phyloP scores from a whole-genome alignment of 768 basidiomycete species.

The Cantharellus cinnabarinus region DNA sequence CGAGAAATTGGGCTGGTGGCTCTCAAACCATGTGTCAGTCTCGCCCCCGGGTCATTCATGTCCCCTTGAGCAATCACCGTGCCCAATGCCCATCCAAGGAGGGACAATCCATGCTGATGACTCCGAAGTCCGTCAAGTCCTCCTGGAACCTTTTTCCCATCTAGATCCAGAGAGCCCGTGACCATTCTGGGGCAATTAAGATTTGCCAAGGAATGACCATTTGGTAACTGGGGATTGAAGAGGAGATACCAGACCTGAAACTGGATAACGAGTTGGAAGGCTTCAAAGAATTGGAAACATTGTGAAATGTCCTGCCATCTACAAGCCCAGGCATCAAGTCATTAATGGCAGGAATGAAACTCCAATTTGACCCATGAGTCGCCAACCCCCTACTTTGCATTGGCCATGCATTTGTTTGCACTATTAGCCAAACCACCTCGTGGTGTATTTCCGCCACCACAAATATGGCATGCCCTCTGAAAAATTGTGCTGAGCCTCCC shows the following conservation, averaged over 20 bases:
- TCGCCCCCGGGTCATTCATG: background rate
- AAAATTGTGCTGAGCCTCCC: too few relatives aligned
- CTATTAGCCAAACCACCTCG: too few relatives aligned
- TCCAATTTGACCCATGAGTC: too few relatives aligned
- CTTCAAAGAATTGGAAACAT: background rate
- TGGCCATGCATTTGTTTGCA: too few relatives aligned
- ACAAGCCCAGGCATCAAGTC: too few relatives aligned
- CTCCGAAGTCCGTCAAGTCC: constrained; percentile 95
- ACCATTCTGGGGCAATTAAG: background rate
- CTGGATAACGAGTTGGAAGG: background rate
- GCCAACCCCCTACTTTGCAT: too few relatives aligned
- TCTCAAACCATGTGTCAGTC: constrained; percentile 10
- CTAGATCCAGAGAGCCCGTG: constrained; percentile 4
- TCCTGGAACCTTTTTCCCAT: constrained; percentile 18
- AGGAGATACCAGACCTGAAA: background rate
- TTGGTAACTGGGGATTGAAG: background rate
- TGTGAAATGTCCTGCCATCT: too few relatives aligned
- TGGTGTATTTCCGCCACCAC: too few relatives aligned
- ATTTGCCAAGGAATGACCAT: constrained; percentile 2
- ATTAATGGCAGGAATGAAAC: too few relatives aligned
- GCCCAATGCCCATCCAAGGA: constrained; percentile 80
- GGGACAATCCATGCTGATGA: constrained; percentile 75
- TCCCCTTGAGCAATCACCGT: constrained; percentile 8
- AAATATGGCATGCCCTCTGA: too few relatives aligned
- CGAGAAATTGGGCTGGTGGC: constrained; percentile 15